These are phyloP conservation scores for Durusdinium trenchii DNA, from an alignment of 73 alveolate species.

Conservation along the genomic window DNA sequence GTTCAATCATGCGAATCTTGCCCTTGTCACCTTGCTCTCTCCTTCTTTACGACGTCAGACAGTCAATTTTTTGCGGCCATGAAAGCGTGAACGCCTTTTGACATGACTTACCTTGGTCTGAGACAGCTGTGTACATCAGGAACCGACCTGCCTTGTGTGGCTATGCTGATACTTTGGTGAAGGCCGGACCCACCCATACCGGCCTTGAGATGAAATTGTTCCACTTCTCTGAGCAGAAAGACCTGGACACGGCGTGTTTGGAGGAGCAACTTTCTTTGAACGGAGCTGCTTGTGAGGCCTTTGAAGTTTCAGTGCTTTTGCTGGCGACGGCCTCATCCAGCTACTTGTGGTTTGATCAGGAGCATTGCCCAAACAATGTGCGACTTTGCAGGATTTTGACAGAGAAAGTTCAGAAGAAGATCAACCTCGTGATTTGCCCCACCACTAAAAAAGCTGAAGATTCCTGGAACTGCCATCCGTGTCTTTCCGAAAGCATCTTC, in stretches of 20 bases:
- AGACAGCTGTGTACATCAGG: no score
- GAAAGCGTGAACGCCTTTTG: no score
- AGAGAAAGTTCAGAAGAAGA: neutral
- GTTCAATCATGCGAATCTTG: no score
- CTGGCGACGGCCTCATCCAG: neutral
- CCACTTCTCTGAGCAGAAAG: slow-evolving; percentile 17
- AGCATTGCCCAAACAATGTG: neutral
- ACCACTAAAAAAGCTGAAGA: neutral
- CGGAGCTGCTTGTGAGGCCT: neutral
- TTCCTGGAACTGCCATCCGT: neutral
- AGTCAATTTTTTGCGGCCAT: no score
- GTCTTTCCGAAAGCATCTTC: neutral
- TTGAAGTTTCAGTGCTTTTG: neutral
- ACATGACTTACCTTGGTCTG: no score
- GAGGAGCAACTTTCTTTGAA: neutral
- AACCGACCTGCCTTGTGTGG: no score
- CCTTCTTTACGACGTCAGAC: no score
- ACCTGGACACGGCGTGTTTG: neutral
- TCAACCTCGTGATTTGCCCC: neutral
- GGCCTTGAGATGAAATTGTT: neutral
- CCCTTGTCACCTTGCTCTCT: no score
- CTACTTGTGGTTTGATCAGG: neutral
- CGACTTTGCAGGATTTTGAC: neutral
- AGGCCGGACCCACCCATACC: no score
- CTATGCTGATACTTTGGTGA: no score